A percentile compares a stretch with the other conserved stretches of the same genome.
phyloP scores from a whole-genome alignment of 441 rosid genomes.

The Erodium trifolium region DNA sequence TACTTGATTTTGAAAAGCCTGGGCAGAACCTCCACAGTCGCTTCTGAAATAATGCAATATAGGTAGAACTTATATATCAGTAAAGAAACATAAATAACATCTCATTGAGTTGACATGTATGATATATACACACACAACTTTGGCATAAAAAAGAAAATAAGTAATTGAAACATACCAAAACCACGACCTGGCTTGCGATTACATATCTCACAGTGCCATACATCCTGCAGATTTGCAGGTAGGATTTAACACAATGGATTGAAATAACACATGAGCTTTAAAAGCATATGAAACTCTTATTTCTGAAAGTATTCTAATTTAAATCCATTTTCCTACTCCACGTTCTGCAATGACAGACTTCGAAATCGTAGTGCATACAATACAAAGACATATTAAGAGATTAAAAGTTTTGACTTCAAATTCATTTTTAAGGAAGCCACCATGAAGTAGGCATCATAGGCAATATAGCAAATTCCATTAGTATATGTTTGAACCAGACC shows the following conservation, averaged over 20 bases:
- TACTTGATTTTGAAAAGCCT: conserved; percentile 96
- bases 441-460: background rate
- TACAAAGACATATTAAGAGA: background rate
- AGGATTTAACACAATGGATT: conserved; percentile 10
- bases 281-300: conserved; percentile 6
- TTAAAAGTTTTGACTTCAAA: conserved; percentile 1
- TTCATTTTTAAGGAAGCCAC: conserved; percentile 7
- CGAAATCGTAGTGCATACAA: conserved; percentile 9
- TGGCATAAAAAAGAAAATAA: background rate
- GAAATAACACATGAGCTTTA: conserved; percentile 8
- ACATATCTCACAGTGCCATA: conserved; percentile 99
- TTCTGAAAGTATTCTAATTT: background rate
- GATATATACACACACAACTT: background rate
- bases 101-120: background rate
- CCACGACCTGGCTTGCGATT: conserved; percentile 98
- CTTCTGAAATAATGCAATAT: conserved; percentile 45
- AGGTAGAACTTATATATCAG: conserved; percentile 20
- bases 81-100: background rate
- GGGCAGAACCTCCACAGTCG: conserved; percentile 97
- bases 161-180: conserved; percentile 52
- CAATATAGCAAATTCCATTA: background rate
- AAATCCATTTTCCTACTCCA: conserved; percentile 1
- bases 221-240: conserved; percentile 56
- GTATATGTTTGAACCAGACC: conserved; percentile 34
- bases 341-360: background rate